phyloP scores from a whole-genome alignment of 768 basidiomycete genomes.

The Boletus barrowsii region DNA sequence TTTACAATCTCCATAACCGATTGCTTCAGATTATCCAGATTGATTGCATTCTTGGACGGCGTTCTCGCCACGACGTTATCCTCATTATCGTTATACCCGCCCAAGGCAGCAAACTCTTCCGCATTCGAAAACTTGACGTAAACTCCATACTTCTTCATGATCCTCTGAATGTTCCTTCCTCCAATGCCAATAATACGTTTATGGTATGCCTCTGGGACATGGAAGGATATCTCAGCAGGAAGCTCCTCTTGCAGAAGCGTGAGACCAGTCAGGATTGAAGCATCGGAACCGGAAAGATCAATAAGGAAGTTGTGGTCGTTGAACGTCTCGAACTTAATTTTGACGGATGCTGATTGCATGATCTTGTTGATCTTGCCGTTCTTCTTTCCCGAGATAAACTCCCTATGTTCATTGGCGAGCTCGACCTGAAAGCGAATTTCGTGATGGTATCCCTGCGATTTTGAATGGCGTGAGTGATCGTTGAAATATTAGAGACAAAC shows the following conservation, averaged over 20 bases:
- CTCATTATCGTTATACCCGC: conserved; percentile 95
- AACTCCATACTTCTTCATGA: conserved; percentile 99
- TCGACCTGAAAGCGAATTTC: conserved; percentile 99
- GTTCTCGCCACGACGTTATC: conserved; percentile 99
- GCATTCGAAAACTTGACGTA: conserved; percentile 99
- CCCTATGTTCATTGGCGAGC: conserved; percentile 94
- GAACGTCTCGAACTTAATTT: conserved; percentile 99
- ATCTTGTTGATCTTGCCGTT: conserved; percentile 99
- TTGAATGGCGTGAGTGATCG: neutral
- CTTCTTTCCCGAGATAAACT: conserved; percentile 99
- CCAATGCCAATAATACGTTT: conserved; percentile 99
- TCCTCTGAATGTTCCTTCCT: conserved; percentile 95
- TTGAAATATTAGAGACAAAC: neutral
- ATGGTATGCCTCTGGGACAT: conserved; percentile 96
- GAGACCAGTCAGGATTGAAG: conserved; percentile 82
- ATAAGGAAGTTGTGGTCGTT: conserved; percentile 95
- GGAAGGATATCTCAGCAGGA: conserved; percentile 98
- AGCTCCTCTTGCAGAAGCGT: conserved; percentile 92
- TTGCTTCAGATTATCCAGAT: conserved; percentile 91
- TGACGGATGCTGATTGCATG: conserved; percentile 95
- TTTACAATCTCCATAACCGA: conserved; percentile 97
- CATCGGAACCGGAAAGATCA: conserved; percentile 83
- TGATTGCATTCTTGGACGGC: conserved; percentile 94
- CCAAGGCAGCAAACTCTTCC: conserved; percentile 92
- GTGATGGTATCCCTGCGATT: conserved; percentile 79